phyloP scores from a whole-genome alignment of 2,329 filamentous ascomycete genomes.

The Penicillium psychrosexuale region DNA sequence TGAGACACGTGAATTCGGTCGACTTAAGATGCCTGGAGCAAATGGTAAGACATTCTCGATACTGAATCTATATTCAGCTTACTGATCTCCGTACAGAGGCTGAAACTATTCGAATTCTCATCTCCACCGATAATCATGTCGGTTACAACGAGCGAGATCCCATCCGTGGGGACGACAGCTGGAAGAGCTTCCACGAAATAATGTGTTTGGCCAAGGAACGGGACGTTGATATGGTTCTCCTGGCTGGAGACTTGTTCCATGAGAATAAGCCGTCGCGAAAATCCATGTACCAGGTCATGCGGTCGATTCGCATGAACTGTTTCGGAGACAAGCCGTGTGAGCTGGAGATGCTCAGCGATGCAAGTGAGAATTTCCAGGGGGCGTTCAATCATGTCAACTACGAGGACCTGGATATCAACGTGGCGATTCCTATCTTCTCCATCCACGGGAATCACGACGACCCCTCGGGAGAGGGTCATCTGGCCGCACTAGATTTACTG shows the following conservation, averaged over 20 bases:
- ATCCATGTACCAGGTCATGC: slow-evolving; percentile 96
- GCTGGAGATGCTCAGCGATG: slow-evolving; percentile 90
- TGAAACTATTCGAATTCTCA: slow-evolving; percentile 89
- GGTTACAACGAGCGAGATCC: slow-evolving; percentile 92
- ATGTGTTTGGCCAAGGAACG: slow-evolving; percentile 81
- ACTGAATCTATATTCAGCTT: not conserved
- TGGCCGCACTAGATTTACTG: slow-evolving; percentile 84
- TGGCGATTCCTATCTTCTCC: slow-evolving; percentile 94
- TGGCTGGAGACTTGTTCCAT: slow-evolving; percentile 94
- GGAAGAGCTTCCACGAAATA: slow-evolving; percentile 92
- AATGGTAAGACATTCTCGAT: slow-evolving; percentile 25
- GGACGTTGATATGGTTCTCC: slow-evolving; percentile 96
- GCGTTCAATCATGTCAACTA: slow-evolving; percentile 96
- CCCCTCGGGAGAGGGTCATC: slow-evolving; percentile 91
- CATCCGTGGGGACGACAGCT: slow-evolving; percentile 94
- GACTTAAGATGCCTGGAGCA: slow-evolving; percentile 24
- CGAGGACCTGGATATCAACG: slow-evolving; percentile 93
- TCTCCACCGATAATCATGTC: slow-evolving; percentile 97
- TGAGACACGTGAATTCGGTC: not conserved
- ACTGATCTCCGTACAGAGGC: slow-evolving; percentile 43
- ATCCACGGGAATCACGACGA: slow-evolving; percentile 99
- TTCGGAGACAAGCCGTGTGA: slow-evolving; percentile 94
- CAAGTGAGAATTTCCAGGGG: slow-evolving; percentile 82
- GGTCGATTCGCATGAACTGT: slow-evolving; percentile 87
- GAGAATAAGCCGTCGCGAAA: slow-evolving; percentile 97